Conservation (phyloP, 495 filamentous ascomycete species). For the Annulohypoxylon moriforme region DNA sequence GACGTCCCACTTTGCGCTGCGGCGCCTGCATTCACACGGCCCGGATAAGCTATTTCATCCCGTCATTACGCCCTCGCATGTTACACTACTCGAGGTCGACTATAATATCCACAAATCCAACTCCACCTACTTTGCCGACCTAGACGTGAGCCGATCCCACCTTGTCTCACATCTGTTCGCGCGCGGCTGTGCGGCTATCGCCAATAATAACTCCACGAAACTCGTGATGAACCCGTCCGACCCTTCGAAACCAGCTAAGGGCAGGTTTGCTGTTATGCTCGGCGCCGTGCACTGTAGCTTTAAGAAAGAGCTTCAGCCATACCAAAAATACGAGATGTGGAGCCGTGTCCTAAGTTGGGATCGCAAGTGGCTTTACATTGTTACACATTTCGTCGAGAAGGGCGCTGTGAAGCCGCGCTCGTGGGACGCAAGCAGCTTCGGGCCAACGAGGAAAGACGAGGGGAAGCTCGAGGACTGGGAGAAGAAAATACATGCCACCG, state of each 20-base stretch:
- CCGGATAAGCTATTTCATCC: conserved; percentile 72
- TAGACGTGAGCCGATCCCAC: conserved; percentile 77
- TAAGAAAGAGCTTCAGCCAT: conserved; percentile 74
- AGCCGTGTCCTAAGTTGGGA: conserved; percentile 78
- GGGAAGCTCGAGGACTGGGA: conserved; percentile 48
- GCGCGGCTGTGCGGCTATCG: conserved; percentile 55
- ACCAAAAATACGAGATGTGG: conserved; percentile 78
- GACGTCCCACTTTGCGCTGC: conserved; percentile 64
- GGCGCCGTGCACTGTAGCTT: conserved; percentile 76
- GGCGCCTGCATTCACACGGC: conserved; percentile 51
- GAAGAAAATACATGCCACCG: conserved; percentile 63
- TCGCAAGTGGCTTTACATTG: conserved; percentile 63
- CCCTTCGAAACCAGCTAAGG: conserved; percentile 46
- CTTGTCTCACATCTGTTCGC: conserved; percentile 66
- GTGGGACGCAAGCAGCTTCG: conserved; percentile 48
- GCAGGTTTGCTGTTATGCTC: conserved; percentile 68
- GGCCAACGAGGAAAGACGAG: conserved; percentile 48
- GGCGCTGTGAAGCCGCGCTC: conserved; percentile 59
- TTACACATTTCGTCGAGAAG: conserved; percentile 65
- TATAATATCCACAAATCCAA: conserved; percentile 90
- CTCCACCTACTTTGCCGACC: conserved; percentile 83
- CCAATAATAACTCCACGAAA: conserved; percentile 55
- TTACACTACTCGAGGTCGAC: conserved; percentile 75
- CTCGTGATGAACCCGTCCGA: conserved; percentile 56
- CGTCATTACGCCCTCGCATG: conserved; percentile 67